Evolutionary conservation across 768 basidiomycete genomes (phyloP), one percentile per base, ranked within the genome.

Genomic region (Boletales sp.): DNA sequence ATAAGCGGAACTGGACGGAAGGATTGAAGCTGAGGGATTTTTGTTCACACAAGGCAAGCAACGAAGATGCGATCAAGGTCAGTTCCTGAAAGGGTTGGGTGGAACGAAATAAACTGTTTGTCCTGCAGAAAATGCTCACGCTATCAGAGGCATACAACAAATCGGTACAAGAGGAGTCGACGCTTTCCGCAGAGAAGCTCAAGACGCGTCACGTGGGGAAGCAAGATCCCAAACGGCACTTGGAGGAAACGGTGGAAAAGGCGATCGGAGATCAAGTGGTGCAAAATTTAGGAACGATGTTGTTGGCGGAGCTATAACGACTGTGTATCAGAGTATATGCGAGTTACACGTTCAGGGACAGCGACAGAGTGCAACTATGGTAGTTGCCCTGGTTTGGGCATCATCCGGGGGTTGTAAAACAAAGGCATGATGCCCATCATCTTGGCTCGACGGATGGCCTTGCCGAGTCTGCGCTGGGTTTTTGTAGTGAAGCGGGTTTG

Each of bases 1-100:
- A 99, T 76, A 98, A 98, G 71, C 79, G 93, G 61, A 95, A 97
- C 65, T 99, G 97, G 97, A 98, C 97, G 3, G 94, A 98, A 68
- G 97, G 95, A 1, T 73, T 99, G 57, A 91, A 89, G 66, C 69
- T 99, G 63, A 79, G 84, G 37, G 94, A 98, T 71, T 98, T 97
- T 71, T 80, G 87, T 69, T 70, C 79, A 47, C 90, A 94, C 69
- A 92, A 94, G 64, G 83, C 90, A 69, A 73, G 73, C 29, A 98
- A 98, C 61, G 94, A 98, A 73, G 86, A 84, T 62, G 86, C 90
- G 29, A 93, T 99, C 75, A 94, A 97, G 83, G 95, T 94, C 64
- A 52, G 80, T 57, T 49, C 49, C 36, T 32, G 45, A 53, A 56
- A 56, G 57, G 45, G 37, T 1, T 27, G 40, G 18, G 39, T 47